Evolutionary conservation across 768 basidiomycete genomes (phyloP).

Genomic region (Tricholoma bakamatsutake): DNA sequence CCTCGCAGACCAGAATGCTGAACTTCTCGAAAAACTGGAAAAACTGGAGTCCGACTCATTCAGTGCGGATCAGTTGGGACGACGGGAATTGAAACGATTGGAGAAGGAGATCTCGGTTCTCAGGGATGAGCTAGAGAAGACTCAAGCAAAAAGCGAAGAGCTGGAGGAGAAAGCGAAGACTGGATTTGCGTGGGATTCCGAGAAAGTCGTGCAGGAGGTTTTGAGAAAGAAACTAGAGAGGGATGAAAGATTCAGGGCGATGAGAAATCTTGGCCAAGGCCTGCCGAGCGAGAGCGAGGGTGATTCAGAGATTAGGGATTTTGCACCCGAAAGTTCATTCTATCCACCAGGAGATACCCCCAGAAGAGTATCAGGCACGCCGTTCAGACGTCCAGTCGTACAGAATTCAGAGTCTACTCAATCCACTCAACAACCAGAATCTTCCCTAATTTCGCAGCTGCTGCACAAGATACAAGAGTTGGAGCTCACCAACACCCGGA

Average conservation of each 20-base stretch:
- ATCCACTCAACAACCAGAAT: slow-evolving; percentile 31
- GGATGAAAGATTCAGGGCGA: slow-evolving; percentile 47
- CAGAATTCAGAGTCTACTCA: slow-evolving; percentile 4
- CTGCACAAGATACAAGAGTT: slow-evolving; percentile 71
- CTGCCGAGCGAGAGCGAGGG: slow-evolving; percentile 24
- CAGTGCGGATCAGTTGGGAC: slow-evolving; percentile 60
- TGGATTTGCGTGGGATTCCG: slow-evolving; percentile 34
- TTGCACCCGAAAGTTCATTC: slow-evolving; percentile 53
- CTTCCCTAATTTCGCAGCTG: slow-evolving; percentile 62
- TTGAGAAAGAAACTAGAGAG: slow-evolving; percentile 44
- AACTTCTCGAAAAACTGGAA: slow-evolving; percentile 71
- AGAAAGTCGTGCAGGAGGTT: slow-evolving; percentile 35
- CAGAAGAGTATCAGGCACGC: slow-evolving; percentile 10
- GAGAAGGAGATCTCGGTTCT: slow-evolving; percentile 78
- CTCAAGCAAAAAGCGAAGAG: slow-evolving; percentile 65
- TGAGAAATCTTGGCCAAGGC: slow-evolving; percentile 35
- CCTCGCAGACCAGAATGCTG: slow-evolving; percentile 79
- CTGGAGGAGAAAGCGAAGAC: slow-evolving; percentile 60
- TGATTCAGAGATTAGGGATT: slow-evolving; percentile 39
- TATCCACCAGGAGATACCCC: slow-evolving; percentile 21
- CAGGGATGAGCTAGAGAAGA: slow-evolving; percentile 69
- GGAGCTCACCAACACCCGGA: slow-evolving; percentile 64
- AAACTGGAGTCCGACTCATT: slow-evolving; percentile 66
- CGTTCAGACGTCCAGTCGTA: slow-evolving; percentile 9
- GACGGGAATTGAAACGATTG: slow-evolving; percentile 61